Evolutionary conservation across 495 filamentous ascomycete genomes (phyloP).

Genomic region (Talaromyces thailandensis): DNA sequence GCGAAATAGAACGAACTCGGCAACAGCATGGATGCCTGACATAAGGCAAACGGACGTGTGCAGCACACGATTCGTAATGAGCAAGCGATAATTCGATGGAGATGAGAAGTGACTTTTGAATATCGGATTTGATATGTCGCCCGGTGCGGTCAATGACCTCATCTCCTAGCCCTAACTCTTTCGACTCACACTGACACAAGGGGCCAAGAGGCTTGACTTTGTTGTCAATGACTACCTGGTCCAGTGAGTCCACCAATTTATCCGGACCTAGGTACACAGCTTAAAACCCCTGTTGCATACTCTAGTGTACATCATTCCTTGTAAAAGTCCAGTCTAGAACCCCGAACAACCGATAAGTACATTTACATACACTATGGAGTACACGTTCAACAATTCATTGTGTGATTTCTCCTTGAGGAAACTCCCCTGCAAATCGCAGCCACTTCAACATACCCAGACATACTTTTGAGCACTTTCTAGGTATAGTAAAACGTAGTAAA

Average conservation of each 20-base stretch:
- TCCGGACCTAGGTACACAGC: neutral
- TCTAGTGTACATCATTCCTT: neutral
- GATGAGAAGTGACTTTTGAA: neutral
- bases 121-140: neutral
- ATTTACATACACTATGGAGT: neutral
- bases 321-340: neutral
- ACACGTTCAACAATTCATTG: neutral
- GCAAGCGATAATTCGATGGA: neutral
- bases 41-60: neutral
- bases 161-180: neutral
- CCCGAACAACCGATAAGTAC: neutral
- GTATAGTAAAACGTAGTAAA: neutral
- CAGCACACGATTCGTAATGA: neutral
- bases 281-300: neutral
- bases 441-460: neutral
- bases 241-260: neutral
- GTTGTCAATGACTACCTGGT: neutral
- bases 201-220: neutral
- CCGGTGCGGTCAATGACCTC: neutral
- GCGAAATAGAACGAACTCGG: neutral
- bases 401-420: neutral
- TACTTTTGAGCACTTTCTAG: neutral
- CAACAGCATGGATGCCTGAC: conserved; percentile 2
- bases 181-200: neutral
- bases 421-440: neutral